A percentile compares a stretch with the other conserved stretches of the same genome.
These are phyloP conservation scores for Camellia japonica DNA, from an alignment of 148 eudicot species.

Conservation along the genomic window DNA sequence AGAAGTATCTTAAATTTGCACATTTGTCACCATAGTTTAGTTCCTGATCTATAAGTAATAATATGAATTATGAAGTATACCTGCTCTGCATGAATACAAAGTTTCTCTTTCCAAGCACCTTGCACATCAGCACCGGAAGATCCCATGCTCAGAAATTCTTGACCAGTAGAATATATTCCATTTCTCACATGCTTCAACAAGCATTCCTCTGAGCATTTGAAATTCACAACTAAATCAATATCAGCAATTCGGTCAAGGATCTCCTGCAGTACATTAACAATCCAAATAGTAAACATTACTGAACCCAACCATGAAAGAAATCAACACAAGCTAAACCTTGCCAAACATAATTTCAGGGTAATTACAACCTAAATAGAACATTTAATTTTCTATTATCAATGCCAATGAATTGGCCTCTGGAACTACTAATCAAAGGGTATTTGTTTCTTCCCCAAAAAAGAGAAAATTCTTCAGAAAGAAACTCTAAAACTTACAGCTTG, in stretches of 20 bases:
- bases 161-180: conserved; percentile 32
- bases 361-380: no score
- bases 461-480: not conserved
- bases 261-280: conserved; percentile 49
- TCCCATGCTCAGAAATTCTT: conserved; percentile 30
- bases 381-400: no score
- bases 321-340: no score
- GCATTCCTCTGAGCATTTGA: conserved; percentile 54
- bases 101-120: conserved; percentile 51
- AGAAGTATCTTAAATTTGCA: not conserved
- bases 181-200: conserved; percentile 29
- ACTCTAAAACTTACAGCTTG: conserved; percentile 81
- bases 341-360: no score
- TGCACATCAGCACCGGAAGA: conserved; percentile 30
- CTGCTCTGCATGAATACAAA: conserved; percentile 60
- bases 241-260: conserved; percentile 81
- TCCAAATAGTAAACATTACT: not conserved
- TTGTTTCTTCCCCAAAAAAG: not conserved
- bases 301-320: no score
- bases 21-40: not conserved
- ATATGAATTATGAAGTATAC: conserved; percentile 23
- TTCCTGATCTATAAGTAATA: not conserved
- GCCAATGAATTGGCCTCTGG: no score
- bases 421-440: not conserved
- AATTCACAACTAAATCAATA: conserved; percentile 78